These are phyloP conservation scores for Coemansia asiatica DNA, from an alignment of 192 early-diverging fungal genomes.

Conservation along the genomic window DNA sequence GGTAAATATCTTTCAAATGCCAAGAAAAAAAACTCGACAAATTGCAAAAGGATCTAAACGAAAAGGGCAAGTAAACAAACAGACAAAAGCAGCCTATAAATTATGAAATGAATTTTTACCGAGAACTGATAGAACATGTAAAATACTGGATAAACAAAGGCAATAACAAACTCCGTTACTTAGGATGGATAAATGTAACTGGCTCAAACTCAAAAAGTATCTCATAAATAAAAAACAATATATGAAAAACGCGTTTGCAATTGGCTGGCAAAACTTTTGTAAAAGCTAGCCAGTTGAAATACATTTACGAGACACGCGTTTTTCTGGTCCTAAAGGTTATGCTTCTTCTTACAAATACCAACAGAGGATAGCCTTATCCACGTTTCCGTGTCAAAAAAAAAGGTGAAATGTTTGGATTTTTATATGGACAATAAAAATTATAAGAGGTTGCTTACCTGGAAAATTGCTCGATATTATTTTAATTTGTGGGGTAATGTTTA, in stretches of 20 bases:
- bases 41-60: not conserved
- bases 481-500: not conserved
- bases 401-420: not conserved
- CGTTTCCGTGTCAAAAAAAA: not conserved
- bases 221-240: not conserved
- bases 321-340: not conserved
- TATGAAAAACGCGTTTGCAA: not conserved
- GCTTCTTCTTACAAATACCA: not conserved
- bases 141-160: constrained; percentile 3
- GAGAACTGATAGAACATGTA: no score
- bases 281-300: not conserved
- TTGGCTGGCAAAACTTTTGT: not conserved
- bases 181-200: not conserved
- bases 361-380: not conserved
- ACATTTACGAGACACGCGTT: not conserved
- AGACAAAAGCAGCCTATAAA: not conserved
- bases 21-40: not conserved
- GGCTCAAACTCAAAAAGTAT: not conserved
- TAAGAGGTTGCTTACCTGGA: not conserved
- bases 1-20: not conserved
- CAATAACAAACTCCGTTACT: constrained; percentile 2
- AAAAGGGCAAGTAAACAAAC: not conserved
- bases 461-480: no score
- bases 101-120: no score
- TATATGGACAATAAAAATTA: no score